Percentiles rank a stretch among this genome's conserved stretches.
Evolutionary conservation across 768 basidiomycete species (phyloP).

Genomic region (Leccinum barrowsii): DNA sequence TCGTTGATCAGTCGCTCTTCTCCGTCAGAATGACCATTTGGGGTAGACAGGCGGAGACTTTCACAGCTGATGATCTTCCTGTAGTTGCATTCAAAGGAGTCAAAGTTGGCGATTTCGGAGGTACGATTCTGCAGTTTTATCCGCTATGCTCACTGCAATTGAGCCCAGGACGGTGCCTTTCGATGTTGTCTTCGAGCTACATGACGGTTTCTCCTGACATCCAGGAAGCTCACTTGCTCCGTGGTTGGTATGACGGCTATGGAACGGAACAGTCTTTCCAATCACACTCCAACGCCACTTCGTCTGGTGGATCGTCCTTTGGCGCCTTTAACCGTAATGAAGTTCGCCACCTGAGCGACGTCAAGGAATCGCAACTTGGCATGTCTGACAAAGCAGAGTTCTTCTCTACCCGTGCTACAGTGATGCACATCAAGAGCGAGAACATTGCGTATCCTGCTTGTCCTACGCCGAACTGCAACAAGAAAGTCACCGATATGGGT

Average conservation of each 20-base stretch:
- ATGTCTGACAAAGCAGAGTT: slow-evolving; percentile 73
- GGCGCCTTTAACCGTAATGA: slow-evolving; percentile 66
- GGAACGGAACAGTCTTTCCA: slow-evolving; percentile 68
- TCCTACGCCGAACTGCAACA: slow-evolving; percentile 73
- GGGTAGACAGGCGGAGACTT: slow-evolving; percentile 93
- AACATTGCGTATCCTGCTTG: slow-evolving; percentile 90
- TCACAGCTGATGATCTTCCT: slow-evolving; percentile 51
- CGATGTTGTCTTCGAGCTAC: slow-evolving; percentile 74
- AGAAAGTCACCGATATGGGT: slow-evolving; percentile 77
- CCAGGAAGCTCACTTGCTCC: slow-evolving; percentile 77
- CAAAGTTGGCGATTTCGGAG: slow-evolving; percentile 89
- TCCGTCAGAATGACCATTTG: slow-evolving; percentile 86
- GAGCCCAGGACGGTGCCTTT: slow-evolving; percentile 69
- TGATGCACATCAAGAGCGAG: slow-evolving; percentile 84
- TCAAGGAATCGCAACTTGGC: slow-evolving; percentile 75
- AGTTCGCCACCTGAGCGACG: slow-evolving; percentile 67
- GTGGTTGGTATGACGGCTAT: slow-evolving; percentile 87
- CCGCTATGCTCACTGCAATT: slow-evolving; percentile 7
- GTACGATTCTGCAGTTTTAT: slow-evolving; percentile 33
- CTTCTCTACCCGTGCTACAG: slow-evolving; percentile 78
- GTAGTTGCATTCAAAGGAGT: slow-evolving; percentile 94
- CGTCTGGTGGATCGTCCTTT: slow-evolving; percentile 36
- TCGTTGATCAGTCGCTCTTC: slow-evolving; percentile 81
- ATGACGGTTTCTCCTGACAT: slow-evolving; percentile 90
- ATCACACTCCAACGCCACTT: slow-evolving; percentile 52